Evolutionary conservation across 306 rosid genomes (phyloP), one percentile per base, ranked within the genome.

Genomic region (Psophocarpus tetragonolobus): DNA sequence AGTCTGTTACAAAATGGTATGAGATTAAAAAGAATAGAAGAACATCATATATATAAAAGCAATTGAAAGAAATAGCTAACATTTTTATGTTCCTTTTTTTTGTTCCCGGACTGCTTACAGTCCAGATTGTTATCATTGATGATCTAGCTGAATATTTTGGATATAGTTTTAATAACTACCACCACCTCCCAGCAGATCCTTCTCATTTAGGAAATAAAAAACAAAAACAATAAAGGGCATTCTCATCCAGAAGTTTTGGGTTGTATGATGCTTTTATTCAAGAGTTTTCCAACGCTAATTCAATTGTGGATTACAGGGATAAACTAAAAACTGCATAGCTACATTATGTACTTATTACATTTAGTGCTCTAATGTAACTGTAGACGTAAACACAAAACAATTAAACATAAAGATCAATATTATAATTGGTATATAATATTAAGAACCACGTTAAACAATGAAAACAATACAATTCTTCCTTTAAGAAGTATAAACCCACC

Each of bases 1-100:
- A 38, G 97, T 96, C 99, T 96, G 96, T 71, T 61, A 74, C 81
- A 84, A 77, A 45, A 82, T 24, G 75, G 50, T 24, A 76, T 58
- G 53, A 69, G 45, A 76, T 74, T 35, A 79, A 23, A 78, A 78
- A 38, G 29, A 72, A 60, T 32, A 73, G 13, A 29, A 81, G 62
- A 71, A 58, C 24, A 63, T 32, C 35, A 64, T 70, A 24, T 9
- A 41, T 30, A 45, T 10, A 32, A 50, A 33, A 42, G 50, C 24
- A 82, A 56, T 30, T 76, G 45, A 54, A 78, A 68, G 75, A 72
- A 68, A 58, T 32, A 44, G 67, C 54, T 62, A 67, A 60, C 8
- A 50, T 47, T 61, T 18, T 79, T 77, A 75, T 82, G 74, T 66
- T 64, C 58, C 18, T 64, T 75, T 74, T 75, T 74, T 68, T 48